Evolutionary conservation across 73 alveolate genomes (phyloP).

Genomic region (Paramecium octaurelia): DNA sequence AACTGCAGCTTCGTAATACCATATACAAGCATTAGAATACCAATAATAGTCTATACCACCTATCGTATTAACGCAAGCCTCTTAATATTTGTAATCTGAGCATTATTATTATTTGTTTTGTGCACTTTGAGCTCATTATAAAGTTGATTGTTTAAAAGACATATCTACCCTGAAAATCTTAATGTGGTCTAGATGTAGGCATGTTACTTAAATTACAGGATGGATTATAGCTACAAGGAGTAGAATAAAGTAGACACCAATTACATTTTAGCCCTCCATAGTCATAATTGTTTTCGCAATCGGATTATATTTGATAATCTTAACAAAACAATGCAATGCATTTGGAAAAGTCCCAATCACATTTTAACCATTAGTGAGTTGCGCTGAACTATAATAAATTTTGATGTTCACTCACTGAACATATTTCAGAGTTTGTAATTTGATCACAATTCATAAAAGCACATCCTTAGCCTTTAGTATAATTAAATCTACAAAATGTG

Average conservation of each 20-base stretch:
- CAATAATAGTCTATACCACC: not conserved
- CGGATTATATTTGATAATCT: not conserved
- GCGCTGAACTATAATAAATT: not conserved
- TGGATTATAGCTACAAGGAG: not conserved
- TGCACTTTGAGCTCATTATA: not conserved
- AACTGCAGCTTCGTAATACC: not conserved
- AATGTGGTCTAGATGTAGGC: not conserved
- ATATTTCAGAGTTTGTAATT: not conserved
- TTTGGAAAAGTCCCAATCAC: not conserved
- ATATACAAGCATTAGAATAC: not conserved
- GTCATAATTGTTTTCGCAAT: not conserved
- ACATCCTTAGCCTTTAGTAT: not conserved
- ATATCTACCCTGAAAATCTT: not conserved
- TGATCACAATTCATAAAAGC: not conserved
- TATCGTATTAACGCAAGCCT: not conserved
- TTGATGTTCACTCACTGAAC: too few species aligned
- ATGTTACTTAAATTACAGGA: not conserved
- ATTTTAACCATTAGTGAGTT: not conserved
- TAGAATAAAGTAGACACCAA: not conserved
- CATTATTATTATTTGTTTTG: not conserved
- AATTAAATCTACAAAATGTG: not conserved
- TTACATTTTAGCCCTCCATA: not conserved
- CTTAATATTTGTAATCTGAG: not conserved
- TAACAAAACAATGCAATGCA: not conserved
- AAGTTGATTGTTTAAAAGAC: not conserved